These are phyloP conservation scores for Eimeria tenella DNA, from an alignment of 169 alveolate genomes.

Conservation along the genomic window DNA sequence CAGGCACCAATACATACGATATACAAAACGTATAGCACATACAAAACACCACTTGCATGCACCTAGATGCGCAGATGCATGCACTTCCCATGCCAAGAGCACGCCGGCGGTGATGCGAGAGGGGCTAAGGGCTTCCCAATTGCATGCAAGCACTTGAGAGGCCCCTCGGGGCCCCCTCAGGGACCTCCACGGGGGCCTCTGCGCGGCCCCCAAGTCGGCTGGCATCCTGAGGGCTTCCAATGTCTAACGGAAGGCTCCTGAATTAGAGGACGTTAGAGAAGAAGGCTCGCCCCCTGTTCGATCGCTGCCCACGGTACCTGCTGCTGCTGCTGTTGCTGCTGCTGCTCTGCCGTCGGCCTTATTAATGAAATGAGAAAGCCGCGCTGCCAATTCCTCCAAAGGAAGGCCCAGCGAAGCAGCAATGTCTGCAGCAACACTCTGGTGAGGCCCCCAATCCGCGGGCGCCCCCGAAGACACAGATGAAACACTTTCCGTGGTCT, in stretches of 20 bases:
- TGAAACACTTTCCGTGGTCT: too few species aligned
- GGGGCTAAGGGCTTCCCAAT: too few species aligned
- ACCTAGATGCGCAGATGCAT: too few species aligned
- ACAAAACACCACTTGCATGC: too few species aligned
- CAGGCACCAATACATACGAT: not conserved
- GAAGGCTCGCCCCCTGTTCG: not conserved
- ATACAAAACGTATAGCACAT: too few species aligned
- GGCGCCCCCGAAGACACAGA: not conserved
- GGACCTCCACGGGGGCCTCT: too few species aligned
- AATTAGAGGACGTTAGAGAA: not conserved
- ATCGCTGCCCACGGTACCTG: not conserved
- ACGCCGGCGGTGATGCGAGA: too few species aligned
- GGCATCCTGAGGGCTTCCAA: not conserved
- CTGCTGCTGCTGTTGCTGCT: conserved; percentile 36
- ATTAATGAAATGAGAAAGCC: conserved; percentile 19
- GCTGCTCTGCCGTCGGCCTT: not conserved
- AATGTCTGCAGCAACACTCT: conserved; percentile 9
- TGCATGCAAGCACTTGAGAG: too few species aligned
- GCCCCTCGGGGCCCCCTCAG: too few species aligned
- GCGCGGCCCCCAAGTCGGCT: too few species aligned
- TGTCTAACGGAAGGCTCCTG: not conserved
- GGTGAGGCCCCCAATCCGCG: not conserved
- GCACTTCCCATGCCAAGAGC: too few species aligned
- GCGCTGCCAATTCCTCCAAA: conserved; percentile 36
- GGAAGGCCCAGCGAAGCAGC: conserved; percentile 48